Conservation (phyloP, 805 yeast species). For the Saccharomycopsis fermentans region DNA sequence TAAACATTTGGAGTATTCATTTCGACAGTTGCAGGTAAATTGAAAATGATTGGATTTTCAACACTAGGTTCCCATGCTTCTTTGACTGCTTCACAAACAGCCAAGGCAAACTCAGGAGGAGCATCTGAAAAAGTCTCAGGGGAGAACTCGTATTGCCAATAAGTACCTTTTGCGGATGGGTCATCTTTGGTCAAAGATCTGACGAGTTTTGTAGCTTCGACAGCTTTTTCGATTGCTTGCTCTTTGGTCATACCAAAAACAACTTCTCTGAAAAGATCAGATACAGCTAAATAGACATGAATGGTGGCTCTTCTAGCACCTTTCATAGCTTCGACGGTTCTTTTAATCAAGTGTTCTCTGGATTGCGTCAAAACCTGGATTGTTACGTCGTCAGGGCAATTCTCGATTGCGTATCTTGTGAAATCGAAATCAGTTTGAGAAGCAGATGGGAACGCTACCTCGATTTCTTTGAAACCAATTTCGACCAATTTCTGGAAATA, state of each 20-base stretch:
- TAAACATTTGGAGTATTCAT: conserved; percentile 66
- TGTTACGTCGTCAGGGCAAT: conserved; percentile 65
- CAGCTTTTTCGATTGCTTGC: conserved; percentile 60
- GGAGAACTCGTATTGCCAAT: conserved; percentile 65
- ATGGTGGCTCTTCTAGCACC: conserved; percentile 68
- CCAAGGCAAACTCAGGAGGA: conserved; percentile 61
- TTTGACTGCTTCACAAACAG: conserved; percentile 72
- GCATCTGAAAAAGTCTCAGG: conserved; percentile 75
- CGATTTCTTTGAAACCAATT: conserved; percentile 72
- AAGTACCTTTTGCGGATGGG: conserved; percentile 50
- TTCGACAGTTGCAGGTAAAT: conserved; percentile 75
- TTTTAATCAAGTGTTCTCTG: conserved; percentile 61
- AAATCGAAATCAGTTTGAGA: conserved; percentile 77
- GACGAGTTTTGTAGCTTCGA: conserved; percentile 59
- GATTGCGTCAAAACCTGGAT: conserved; percentile 70
- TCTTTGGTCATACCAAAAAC: conserved; percentile 64
- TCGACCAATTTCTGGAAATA: conserved; percentile 64
- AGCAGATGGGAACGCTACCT: conserved; percentile 73
- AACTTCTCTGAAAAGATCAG: conserved; percentile 64
- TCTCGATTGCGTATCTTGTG: conserved; percentile 69
- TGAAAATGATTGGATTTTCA: conserved; percentile 65
- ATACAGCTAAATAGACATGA: conserved; percentile 68
- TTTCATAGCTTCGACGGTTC: conserved; percentile 63
- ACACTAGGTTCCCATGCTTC: conserved; percentile 71
- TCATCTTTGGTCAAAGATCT: conserved; percentile 66